Evolutionary conservation across 768 basidiomycete genomes (phyloP).

Genomic region (Lyophyllum atratum): DNA sequence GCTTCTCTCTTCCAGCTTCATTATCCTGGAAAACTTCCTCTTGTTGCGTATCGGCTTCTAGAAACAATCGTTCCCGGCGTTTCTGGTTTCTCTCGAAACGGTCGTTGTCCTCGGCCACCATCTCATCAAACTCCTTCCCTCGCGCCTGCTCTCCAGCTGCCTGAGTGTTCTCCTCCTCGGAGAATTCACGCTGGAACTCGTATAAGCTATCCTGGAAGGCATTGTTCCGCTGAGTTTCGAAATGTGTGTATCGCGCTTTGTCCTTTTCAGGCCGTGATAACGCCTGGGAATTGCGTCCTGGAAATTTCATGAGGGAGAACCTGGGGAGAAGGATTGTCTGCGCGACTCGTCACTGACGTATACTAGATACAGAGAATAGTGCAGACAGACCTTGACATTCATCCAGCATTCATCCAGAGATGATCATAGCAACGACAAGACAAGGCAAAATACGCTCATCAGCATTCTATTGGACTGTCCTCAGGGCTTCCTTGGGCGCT

Average conservation of each 20-base stretch:
- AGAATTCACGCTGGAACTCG: not conserved
- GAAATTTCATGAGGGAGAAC: conserved; percentile 1
- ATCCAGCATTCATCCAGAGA: no score
- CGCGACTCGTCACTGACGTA: not conserved
- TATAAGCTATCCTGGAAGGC: not conserved
- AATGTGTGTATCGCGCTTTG: not conserved
- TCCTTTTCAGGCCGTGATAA: not conserved
- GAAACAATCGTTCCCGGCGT: not conserved
- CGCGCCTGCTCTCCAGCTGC: conserved; percentile 1
- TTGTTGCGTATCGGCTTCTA: not conserved
- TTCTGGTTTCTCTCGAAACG: not conserved
- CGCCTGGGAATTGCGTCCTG: not conserved
- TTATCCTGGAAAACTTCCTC: not conserved
- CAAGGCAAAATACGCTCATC: no score
- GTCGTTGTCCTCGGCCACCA: not conserved
- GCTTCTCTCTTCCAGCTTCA: not conserved
- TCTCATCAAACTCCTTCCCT: not conserved
- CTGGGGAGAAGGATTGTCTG: not conserved
- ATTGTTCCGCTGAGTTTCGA: not conserved
- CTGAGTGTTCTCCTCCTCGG: conserved; percentile 2
- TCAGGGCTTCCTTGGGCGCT: no score
- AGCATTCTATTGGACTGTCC: no score
- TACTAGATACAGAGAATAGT: no score
- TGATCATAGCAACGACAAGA: no score
- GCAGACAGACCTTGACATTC: no score